These are phyloP conservation scores for Thuja plicata DNA, from an alignment of 83 land plant species.

Conservation along the genomic window DNA sequence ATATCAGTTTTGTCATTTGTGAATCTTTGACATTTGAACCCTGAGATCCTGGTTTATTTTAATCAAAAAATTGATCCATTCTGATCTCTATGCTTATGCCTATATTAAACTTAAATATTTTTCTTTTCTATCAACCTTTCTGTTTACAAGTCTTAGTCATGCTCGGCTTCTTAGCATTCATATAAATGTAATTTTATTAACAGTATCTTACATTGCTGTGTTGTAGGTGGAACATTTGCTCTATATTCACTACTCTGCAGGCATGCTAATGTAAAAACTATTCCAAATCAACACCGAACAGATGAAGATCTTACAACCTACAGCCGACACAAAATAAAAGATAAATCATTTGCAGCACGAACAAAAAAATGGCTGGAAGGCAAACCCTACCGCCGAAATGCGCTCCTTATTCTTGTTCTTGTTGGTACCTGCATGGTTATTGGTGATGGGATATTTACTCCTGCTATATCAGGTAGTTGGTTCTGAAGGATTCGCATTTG, in stretches of 20 bases:
- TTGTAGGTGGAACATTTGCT: constrained; percentile 58
- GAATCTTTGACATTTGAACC: too few species aligned
- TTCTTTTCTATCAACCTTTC: neutral
- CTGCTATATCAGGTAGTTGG: constrained; percentile 66
- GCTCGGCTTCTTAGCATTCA: neutral
- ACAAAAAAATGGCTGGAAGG: constrained; percentile 58
- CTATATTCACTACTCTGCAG: constrained; percentile 52
- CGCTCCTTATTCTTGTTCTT: constrained; percentile 67
- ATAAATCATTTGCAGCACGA: constrained; percentile 58
- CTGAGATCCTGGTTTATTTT: too few species aligned
- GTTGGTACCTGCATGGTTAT: constrained; percentile 75
- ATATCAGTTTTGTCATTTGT: neutral
- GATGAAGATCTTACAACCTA: constrained; percentile 50
- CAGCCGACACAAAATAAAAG: constrained; percentile 39
- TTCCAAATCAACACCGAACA: constrained; percentile 42
- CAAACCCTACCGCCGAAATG: constrained; percentile 29
- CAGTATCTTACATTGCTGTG: constrained; percentile 1
- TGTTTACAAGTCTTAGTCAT: neutral
- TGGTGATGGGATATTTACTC: constrained; percentile 73
- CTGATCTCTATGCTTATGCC: neutral
- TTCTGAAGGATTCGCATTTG: neutral
- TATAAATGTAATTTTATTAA: constrained; percentile 1
- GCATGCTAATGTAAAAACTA: constrained; percentile 45
- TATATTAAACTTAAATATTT: neutral
- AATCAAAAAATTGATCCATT: neutral